Percentiles rank a stretch among this genome's conserved stretches.
Evolutionary conservation across 495 filamentous ascomycete species (phyloP).

Genomic region (Aspergillus nanangensis): DNA sequence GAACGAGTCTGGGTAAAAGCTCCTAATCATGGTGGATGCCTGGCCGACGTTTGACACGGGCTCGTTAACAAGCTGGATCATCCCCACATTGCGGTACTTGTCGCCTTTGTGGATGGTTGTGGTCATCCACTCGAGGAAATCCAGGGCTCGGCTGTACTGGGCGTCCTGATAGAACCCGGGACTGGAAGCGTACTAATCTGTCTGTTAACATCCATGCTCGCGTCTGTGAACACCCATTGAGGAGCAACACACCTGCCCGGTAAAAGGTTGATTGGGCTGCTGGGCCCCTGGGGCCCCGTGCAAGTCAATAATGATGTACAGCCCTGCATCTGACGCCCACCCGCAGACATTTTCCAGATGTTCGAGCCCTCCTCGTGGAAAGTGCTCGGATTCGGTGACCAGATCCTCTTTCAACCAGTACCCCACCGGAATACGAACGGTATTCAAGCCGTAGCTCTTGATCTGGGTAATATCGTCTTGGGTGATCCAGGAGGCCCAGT

Average conservation of each 20-base stretch:
- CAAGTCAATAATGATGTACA: slow-evolving; percentile 63
- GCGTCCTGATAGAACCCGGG: too few relatives aligned
- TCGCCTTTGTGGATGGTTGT: slow-evolving; percentile 47
- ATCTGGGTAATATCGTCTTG: slow-evolving; percentile 52
- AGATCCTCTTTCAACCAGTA: slow-evolving; percentile 60
- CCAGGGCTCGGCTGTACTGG: slow-evolving; percentile 53
- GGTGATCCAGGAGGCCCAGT: slow-evolving; percentile 58
- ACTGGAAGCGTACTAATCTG: too few relatives aligned
- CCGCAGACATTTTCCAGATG: slow-evolving; percentile 52
- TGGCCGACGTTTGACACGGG: slow-evolving; percentile 37
- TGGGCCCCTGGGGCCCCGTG: slow-evolving; percentile 62
- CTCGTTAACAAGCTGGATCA: slow-evolving; percentile 59
- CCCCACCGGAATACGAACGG: slow-evolving; percentile 58
- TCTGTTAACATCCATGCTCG: too few relatives aligned
- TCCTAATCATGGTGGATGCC: slow-evolving; percentile 26
- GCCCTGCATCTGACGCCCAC: slow-evolving; percentile 49
- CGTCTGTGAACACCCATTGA: too few relatives aligned
- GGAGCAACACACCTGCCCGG: slow-evolving; percentile 50
- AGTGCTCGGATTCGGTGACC: slow-evolving; percentile 50
- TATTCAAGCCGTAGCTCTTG: slow-evolving; percentile 51
- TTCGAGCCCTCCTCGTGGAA: slow-evolving; percentile 49
- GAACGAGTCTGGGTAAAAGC: slow-evolving; percentile 47
- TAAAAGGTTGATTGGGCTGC: slow-evolving; percentile 43
- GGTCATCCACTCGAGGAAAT: slow-evolving; percentile 57
- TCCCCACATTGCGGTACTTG: slow-evolving; percentile 53